Base-by-base conservation (phyloP, 176 grass and related monocot species). In the Puccinellia tenuiflora region DNA sequence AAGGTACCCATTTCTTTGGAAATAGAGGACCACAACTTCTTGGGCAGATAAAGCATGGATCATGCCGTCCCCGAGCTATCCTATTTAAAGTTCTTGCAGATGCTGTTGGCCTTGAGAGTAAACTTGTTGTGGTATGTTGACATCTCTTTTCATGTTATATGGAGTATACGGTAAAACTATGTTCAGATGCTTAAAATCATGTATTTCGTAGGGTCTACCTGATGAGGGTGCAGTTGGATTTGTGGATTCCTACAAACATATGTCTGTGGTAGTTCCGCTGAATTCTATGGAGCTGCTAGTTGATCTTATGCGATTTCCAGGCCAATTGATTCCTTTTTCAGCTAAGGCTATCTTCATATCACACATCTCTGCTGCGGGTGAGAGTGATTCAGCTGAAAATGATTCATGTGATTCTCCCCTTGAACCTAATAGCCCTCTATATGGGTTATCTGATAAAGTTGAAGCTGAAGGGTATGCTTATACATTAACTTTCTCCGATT, bases 1-100 rank as follows among this genome's bases (percentile, higher is more conserved):
- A 99, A 84, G 91, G 94, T 87, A 57, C 84, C 53, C 89, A 92
- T 83, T 92, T 93, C 76, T 90, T 85, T 51, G 97, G 94, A 64
- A 92, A 86, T 77, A 93, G 81, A 89, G 89, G 93, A 47, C 81
- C 92, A 68, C 97, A 94, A 87, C 91, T 99, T 86, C 81, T 99
- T 78, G 97, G 97, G 38, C 97, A 99, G 88, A 99, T 99, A 93
- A 94, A 30, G 59, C 87, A 99, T 85, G 97, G 97, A 72, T 99
- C 97, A 83, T 99, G 97, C 70, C 87, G 93, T 80, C 97, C 96
- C 33, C 85, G 97, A 69, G 91, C 97, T 81, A 90, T 99, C 86
- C 88, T 99, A 73, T 99, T 99, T 91, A 99, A 99, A 84, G 91
- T 92, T 90, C 97, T 99, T 85, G 87, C 97, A 74, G 97, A 99